These are phyloP conservation scores for Osmanthus fragrans DNA, from an alignment of 257 asterid genomes.

Conservation along the genomic window DNA sequence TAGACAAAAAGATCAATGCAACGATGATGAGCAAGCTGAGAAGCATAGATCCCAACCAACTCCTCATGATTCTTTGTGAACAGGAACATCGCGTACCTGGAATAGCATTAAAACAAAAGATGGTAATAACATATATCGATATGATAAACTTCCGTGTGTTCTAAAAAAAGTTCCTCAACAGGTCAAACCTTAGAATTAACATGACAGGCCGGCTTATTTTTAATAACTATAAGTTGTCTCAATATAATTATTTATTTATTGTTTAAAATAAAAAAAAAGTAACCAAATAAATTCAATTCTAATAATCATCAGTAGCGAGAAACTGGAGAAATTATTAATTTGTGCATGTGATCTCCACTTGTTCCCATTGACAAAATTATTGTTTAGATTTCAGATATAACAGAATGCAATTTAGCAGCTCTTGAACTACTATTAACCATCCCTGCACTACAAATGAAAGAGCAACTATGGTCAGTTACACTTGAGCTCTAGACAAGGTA, in stretches of 20 bases:
- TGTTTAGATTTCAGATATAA: not conserved
- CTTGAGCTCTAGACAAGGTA: not conserved
- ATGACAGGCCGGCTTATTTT: not conserved
- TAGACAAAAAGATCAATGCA: constrained; percentile 95
- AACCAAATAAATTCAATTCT: not conserved
- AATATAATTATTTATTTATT: not conserved
- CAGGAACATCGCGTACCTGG: constrained; percentile 93
- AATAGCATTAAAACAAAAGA: constrained; percentile 26
- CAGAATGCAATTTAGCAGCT: not conserved
- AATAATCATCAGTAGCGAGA: not conserved
- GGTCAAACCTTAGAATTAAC: not conserved
- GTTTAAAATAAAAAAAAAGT: not conserved
- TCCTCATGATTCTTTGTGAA: constrained; percentile 91
- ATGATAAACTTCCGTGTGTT: not conserved
- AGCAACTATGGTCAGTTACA: not conserved
- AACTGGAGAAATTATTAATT: not conserved
- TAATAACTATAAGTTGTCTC: not conserved
- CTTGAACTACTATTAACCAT: not conserved
- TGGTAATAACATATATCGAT: not conserved
- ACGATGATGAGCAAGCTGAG: constrained; percentile 93
- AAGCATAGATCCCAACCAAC: constrained; percentile 93
- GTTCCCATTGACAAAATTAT: not conserved
- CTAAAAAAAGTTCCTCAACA: too few relatives aligned
- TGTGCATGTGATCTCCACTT: constrained; percentile 3
- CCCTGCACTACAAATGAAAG: not conserved